Conservation (phyloP, 352 stramenopile species). For the Phytopythium litorale region DNA sequence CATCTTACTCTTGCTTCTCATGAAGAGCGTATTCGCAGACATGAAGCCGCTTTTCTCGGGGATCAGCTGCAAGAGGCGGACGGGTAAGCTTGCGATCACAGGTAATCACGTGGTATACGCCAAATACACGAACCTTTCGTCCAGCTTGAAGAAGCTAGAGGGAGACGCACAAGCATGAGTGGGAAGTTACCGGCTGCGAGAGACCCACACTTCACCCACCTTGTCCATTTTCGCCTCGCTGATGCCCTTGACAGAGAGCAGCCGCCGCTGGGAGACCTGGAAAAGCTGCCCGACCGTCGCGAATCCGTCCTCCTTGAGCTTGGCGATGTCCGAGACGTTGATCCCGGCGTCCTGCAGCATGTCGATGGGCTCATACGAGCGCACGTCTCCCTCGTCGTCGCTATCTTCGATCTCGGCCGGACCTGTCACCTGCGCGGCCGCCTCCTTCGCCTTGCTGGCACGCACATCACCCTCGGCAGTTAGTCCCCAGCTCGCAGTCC, state of each 20-base stretch:
- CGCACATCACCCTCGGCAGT: not conserved
- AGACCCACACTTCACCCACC: conserved; percentile 12
- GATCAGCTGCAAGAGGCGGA: conserved; percentile 34
- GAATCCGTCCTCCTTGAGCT: conserved; percentile 77
- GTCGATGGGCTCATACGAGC: conserved; percentile 73
- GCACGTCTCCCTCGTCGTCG: conserved; percentile 54
- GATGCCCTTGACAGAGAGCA: conserved; percentile 85
- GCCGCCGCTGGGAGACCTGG: conserved; percentile 59
- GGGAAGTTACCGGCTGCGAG: not conserved
- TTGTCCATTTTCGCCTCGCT: conserved; percentile 89
- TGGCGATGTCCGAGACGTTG: conserved; percentile 70
- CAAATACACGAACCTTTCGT: conserved; percentile 39
- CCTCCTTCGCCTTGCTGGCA: conserved; percentile 22
- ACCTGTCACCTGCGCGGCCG: conserved; percentile 19
- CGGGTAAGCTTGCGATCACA: not conserved
- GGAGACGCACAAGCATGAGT: not conserved
- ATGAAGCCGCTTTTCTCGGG: conserved; percentile 75
- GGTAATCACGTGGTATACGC: not conserved
- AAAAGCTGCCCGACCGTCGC: conserved; percentile 80
- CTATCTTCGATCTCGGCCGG: conserved; percentile 27
- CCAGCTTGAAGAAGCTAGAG: conserved; percentile 65
- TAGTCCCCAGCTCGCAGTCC: not conserved
- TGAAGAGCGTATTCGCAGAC: conserved; percentile 58
- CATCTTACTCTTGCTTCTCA: conserved; percentile 67
- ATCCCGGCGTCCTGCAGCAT: conserved; percentile 72